phyloP scores from a whole-genome alignment of 1,284 basidiomycete species.

The Apiotrichum veenhuisii region DNA sequence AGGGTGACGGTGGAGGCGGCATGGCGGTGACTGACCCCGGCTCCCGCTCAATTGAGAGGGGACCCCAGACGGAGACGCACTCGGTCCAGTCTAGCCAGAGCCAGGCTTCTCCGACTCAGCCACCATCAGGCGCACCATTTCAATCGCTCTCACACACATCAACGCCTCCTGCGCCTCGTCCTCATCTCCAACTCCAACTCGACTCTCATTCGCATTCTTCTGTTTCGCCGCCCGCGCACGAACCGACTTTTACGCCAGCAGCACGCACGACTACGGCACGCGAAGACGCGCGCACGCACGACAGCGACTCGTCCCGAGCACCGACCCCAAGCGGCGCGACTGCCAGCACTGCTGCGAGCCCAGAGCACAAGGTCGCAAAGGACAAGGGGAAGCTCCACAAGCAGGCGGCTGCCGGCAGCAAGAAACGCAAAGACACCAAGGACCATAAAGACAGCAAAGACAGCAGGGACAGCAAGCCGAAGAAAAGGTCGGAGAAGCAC shows the following conservation, averaged over 20 bases:
- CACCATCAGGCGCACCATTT: background rate
- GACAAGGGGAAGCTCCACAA: background rate
- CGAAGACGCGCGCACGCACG: background rate
- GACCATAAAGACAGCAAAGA: constrained; percentile 3
- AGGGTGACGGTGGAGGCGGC: no score
- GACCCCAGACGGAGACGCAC: no score
- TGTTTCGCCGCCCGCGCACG: background rate
- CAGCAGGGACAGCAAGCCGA: background rate
- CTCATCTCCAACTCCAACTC: background rate
- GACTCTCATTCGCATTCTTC: background rate
- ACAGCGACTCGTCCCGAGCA: background rate
- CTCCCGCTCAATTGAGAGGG: no score
- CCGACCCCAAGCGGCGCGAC: background rate
- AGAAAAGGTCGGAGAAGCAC: background rate
- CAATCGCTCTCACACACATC: background rate
- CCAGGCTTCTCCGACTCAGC: no score
- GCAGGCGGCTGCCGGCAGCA: background rate
- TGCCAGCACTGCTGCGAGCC: background rate
- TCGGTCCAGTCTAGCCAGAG: no score
- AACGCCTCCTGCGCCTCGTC: background rate
- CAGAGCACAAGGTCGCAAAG: background rate
- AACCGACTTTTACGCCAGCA: no score
- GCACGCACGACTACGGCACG: background rate
- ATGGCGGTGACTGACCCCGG: background rate
- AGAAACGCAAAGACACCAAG: constrained; percentile 1